phyloP scores from a whole-genome alignment of 768 basidiomycete genomes.

The Psilocybe cubensis region DNA sequence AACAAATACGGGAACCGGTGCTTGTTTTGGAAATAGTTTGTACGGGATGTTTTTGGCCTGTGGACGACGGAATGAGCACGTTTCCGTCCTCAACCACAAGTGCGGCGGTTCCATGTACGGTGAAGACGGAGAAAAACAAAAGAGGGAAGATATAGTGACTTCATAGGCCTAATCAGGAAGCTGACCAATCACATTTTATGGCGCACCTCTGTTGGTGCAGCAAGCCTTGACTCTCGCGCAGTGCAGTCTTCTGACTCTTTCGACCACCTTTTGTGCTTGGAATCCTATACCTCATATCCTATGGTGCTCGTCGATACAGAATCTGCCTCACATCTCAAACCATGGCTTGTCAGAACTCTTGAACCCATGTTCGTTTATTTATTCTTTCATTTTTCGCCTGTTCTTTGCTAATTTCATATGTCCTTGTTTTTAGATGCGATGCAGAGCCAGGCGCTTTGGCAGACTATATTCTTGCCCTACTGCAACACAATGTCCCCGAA shows the following conservation, averaged over 20 bases:
- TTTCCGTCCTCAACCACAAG: too few relatives aligned
- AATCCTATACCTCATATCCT: constrained; percentile 8
- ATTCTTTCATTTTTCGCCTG: constrained; percentile 14
- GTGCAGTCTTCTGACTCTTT: constrained; percentile 6
- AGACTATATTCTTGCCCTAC: constrained; percentile 91
- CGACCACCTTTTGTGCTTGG: neutral
- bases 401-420: constrained; percentile 13
- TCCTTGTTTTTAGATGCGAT: constrained; percentile 71
- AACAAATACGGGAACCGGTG: too few relatives aligned
- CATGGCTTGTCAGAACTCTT: constrained; percentile 87
- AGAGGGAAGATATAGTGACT: neutral
- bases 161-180: neutral
- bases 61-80: too few relatives aligned
- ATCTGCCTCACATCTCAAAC: constrained; percentile 70
- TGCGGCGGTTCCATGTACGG: too few relatives aligned
- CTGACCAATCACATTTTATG: constrained; percentile 18
- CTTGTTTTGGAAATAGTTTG: too few relatives aligned
- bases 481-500: constrained; percentile 89
- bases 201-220: neutral
- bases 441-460: constrained; percentile 93
- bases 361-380: constrained; percentile 79
- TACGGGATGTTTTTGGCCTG: too few relatives aligned
- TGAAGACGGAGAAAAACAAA: neutral
- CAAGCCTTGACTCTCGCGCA: constrained; percentile 1
- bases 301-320: constrained; percentile 77